Conservation (phyloP, 148 eudicot species). For the Rhododendron ferrugineum region DNA sequence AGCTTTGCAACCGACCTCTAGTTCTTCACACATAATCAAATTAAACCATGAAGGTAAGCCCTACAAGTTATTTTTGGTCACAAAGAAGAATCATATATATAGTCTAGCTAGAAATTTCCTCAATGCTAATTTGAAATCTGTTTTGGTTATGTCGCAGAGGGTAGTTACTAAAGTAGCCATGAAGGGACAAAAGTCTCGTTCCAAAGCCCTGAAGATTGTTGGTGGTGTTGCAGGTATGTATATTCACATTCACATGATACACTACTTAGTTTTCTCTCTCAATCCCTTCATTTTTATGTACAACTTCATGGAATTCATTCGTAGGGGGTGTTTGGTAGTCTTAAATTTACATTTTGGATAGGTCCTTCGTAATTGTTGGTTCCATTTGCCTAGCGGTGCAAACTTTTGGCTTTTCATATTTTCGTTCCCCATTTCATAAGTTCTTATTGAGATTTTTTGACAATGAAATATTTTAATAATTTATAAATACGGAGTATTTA, state of each 20-base stretch:
- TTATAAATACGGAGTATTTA: no score
- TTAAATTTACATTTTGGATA: no score
- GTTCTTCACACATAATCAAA: background rate
- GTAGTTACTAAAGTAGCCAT: background rate
- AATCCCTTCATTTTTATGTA: background rate
- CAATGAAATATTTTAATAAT: no score
- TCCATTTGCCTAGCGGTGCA: no score
- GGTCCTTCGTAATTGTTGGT: no score
- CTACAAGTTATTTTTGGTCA: background rate
- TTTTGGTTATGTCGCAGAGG: background rate
- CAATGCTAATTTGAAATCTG: background rate
- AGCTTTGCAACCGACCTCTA: background rate
- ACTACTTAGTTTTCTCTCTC: background rate
- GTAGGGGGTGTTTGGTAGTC: background rate
- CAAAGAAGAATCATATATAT: background rate
- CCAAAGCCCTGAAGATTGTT: background rate
- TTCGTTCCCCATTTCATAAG: no score
- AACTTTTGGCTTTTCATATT: no score
- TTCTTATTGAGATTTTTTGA: no score
- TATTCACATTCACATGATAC: background rate
- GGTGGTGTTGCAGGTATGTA: background rate
- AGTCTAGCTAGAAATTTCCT: background rate
- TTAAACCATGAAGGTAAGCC: background rate
- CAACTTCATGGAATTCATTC: background rate
- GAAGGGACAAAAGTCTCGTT: background rate